These are phyloP conservation scores for Hericium coralloides DNA, from an alignment of 768 basidiomycete genomes.

Conservation along the genomic window DNA sequence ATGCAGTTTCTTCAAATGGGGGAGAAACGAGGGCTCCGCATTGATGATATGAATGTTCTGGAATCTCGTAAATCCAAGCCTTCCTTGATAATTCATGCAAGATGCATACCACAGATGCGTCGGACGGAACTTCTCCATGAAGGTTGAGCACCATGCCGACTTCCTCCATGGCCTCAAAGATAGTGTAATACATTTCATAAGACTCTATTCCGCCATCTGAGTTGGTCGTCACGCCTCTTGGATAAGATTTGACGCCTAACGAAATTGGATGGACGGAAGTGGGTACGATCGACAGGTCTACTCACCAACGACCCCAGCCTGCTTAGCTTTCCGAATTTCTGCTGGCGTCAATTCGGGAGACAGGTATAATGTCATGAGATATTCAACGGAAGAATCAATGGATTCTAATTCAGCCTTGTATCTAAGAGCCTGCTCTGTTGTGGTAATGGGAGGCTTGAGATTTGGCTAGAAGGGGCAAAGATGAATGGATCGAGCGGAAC, in stretches of 20 bases:
- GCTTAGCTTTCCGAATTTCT: slow-evolving; percentile 82
- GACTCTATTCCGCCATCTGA: slow-evolving; percentile 95
- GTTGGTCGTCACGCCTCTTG: slow-evolving; percentile 95
- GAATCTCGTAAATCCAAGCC: not conserved
- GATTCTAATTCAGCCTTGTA: slow-evolving; percentile 70
- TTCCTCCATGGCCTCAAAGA: slow-evolving; percentile 92
- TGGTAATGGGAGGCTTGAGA: slow-evolving; percentile 80
- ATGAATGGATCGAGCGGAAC: not conserved
- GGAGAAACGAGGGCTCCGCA: slow-evolving; percentile 83
- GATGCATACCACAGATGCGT: slow-evolving; percentile 43
- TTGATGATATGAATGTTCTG: slow-evolving; percentile 91
- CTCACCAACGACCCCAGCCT: slow-evolving; percentile 66
- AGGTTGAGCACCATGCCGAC: slow-evolving; percentile 92
- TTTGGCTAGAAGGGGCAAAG: slow-evolving; percentile 59
- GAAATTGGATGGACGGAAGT: not conserved
- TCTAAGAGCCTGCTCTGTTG: slow-evolving; percentile 66
- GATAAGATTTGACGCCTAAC: slow-evolving; percentile 88
- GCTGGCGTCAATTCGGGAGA: slow-evolving; percentile 83
- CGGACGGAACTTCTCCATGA: slow-evolving; percentile 96
- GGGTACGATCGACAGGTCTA: not conserved
- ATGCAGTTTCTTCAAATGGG: slow-evolving; percentile 79
- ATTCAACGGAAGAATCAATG: slow-evolving; percentile 73
- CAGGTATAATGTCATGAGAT: slow-evolving; percentile 96
- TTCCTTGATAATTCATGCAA: slow-evolving; percentile 5
- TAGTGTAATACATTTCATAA: slow-evolving; percentile 86